phyloP scores from a whole-genome alignment of 192 early-diverging fungal genomes.

The Umbelopsis sp. region DNA sequence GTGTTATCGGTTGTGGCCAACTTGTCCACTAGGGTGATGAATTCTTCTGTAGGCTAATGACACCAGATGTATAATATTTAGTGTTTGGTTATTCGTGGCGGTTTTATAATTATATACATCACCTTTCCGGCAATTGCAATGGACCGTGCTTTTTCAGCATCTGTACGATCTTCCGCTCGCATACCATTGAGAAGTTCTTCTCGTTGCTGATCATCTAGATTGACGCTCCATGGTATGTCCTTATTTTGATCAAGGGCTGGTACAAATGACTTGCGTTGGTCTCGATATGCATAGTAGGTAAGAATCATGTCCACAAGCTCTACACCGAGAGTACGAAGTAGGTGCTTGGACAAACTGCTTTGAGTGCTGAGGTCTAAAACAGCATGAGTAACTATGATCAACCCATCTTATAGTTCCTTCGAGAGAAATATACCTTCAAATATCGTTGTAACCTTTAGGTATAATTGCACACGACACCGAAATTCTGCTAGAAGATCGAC shows the following conservation, averaged over 20 bases:
- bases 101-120: background rate
- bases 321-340: background rate
- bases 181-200: constrained; percentile 1
- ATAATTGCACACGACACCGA: background rate
- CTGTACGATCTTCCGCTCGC: background rate
- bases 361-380: background rate
- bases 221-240: background rate
- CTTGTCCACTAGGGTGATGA: background rate
- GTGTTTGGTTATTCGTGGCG: background rate
- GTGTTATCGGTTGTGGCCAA: background rate
- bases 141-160: background rate
- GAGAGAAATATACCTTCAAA: background rate
- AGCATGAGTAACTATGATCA: background rate
- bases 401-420: no score
- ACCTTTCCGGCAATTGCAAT: constrained; percentile 12
- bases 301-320: background rate
- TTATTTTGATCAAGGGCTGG: background rate
- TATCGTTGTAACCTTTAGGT: background rate
- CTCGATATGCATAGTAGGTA: background rate
- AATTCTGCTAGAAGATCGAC: background rate
- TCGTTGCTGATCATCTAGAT: background rate
- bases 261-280: background rate
- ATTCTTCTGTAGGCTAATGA: background rate
- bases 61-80: background rate
- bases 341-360: background rate